Percentiles rank a stretch among this genome's conserved stretches.
phyloP scores from a whole-genome alignment of 179 eudicot genomes.

The Silene noctiflora region DNA sequence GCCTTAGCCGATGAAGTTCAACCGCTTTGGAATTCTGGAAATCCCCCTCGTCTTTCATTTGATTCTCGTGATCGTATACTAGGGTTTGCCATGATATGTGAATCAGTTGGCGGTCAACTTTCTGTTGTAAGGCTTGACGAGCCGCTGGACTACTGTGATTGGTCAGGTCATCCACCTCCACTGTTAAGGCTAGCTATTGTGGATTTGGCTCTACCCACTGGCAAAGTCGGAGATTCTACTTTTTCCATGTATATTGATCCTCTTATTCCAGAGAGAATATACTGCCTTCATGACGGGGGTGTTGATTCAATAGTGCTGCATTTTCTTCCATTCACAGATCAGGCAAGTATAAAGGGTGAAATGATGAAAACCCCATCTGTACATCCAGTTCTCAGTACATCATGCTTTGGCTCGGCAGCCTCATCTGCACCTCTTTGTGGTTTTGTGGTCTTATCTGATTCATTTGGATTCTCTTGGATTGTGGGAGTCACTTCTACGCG shows the following conservation, averaged over 20 bases:
- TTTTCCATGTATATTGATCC: constrained; percentile 67
- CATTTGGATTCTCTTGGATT: constrained; percentile 90
- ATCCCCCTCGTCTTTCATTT: constrained; percentile 65
- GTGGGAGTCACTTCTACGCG: constrained; percentile 64
- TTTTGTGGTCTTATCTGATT: constrained; percentile 72
- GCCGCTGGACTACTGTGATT: constrained; percentile 51
- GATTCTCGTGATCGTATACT: constrained; percentile 54
- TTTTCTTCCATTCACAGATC: constrained; percentile 92
- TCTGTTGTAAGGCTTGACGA: constrained; percentile 59
- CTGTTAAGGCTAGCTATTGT: constrained; percentile 75
- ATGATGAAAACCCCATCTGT: constrained; percentile 72
- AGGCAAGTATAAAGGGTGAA: constrained; percentile 54
- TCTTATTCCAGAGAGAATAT: constrained; percentile 76
- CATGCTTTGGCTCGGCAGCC: constrained; percentile 48
- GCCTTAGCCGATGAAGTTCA: constrained; percentile 95
- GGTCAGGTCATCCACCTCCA: constrained; percentile 91
- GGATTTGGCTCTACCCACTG: constrained; percentile 73
- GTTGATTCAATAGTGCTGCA: constrained; percentile 81
- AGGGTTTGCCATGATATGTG: constrained; percentile 95
- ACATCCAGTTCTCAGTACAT: constrained; percentile 63
- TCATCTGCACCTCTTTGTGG: constrained; percentile 55
- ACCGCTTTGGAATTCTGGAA: constrained; percentile 74
- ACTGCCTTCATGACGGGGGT: constrained; percentile 74
- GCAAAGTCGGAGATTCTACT: constrained; percentile 35
- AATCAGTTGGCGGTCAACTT: constrained; percentile 38